Evolutionary conservation across 2,329 filamentous ascomycete species (phyloP).

Genomic region (Epichloe festucae): DNA sequence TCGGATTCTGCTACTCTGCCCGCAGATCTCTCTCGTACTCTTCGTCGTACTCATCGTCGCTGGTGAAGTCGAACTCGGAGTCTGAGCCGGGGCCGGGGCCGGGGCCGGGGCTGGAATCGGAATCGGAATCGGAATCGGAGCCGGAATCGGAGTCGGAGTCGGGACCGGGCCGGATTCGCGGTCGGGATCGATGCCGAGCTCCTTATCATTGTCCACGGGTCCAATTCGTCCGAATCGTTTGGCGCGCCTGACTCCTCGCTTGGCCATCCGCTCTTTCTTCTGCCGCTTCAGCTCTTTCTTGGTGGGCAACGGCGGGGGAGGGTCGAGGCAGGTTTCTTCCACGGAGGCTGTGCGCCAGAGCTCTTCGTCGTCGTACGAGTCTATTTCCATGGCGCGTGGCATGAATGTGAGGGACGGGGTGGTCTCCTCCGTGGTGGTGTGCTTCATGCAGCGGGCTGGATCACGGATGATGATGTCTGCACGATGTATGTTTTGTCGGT

Average conservation of each 20-base stretch:
- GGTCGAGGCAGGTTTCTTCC: constrained; percentile 15
- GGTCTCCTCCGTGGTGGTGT: constrained; percentile 10
- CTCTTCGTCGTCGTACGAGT: too few species aligned
- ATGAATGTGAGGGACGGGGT: constrained; percentile 16
- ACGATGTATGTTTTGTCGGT: background rate
- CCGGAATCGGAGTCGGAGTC: too few species aligned
- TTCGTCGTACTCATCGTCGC: background rate
- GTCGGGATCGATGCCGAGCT: background rate
- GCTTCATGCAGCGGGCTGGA: constrained; percentile 11
- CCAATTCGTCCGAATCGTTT: background rate
- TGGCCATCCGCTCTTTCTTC: background rate
- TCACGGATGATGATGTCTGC: constrained; percentile 8
- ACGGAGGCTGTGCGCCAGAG: constrained; percentile 6
- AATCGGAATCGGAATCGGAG: too few species aligned
- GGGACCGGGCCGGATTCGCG: too few species aligned
- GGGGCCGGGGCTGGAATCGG: too few species aligned
- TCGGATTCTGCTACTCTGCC: constrained; percentile 9
- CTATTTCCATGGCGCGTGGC: background rate
- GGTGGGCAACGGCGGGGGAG: constrained; percentile 12
- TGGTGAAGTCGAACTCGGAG: background rate
- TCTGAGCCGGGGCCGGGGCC: too few species aligned
- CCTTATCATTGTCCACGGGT: background rate
- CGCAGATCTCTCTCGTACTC: constrained; percentile 6
- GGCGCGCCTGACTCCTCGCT: background rate
- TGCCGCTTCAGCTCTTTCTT: background rate